Evolutionary conservation across 805 yeast genomes (phyloP), one percentile per base, ranked within the genome.

Genomic region (Saturnispora halmiae): DNA sequence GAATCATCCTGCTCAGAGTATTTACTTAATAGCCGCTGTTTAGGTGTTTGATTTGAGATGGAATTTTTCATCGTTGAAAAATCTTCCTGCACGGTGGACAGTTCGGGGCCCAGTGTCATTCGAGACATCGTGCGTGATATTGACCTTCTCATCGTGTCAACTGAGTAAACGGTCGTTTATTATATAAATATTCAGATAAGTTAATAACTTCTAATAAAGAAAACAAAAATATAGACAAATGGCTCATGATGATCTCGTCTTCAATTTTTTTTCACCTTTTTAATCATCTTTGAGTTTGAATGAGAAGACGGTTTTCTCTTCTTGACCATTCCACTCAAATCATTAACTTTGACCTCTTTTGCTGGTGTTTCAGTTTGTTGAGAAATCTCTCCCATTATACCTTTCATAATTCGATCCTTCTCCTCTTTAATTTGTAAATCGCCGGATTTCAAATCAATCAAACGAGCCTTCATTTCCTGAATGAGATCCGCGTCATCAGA

Each of bases 381-480:
- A 7, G 30, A 21, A 15, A 22, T 21, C 26, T 32, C 37, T 3
- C 42, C 42, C 27, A 33, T 33, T 11, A 39, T 30, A 2, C 42
- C 42, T 31, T 39, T 32, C 42, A 39, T 39, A 8, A 39, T 39
- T n/a, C 37, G 19, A 24, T 39, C 37, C 28, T 39, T 39, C 33
- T 39, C 37, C 9, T 39, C 28, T 22, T 39, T 39, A 8, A 39
- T 32, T 18, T 32, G 22, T 18, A 26, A 15, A 28, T 39, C 42
- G 13, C 37, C 33, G 15, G 42, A 32, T 69, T 35, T 67, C 61
- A 79, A 64, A 31, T 79, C 87, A 2, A 64, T 65, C 33, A 72
- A 61, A 48, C 82, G 69, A 24, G 70, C 72, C 42, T 72, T 60
- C 53, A 82, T 65, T 44, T 79, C 85, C 36, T 63, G 64, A 10